Base-by-base conservation (phyloP, 345 rosid species). In the Moringa oleifera region DNA sequence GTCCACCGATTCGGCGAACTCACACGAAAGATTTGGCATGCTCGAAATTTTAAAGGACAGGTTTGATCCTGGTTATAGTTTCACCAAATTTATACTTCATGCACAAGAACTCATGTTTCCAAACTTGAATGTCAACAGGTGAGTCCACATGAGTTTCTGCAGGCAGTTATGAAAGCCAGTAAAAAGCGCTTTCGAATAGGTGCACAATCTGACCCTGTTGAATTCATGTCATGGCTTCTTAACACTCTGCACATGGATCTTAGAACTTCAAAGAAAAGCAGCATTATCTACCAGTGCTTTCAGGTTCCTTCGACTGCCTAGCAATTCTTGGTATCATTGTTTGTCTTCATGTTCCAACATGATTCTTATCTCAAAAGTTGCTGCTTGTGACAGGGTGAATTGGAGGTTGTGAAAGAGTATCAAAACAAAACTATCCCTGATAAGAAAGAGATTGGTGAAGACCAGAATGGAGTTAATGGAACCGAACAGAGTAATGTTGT, bases 91-190 rank as follows among this genome's bases (percentile, higher is more conserved):
- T 66, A 24, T 53, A n/a, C 64, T 64, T 55, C 51, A 46, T 53
- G 20, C 63, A 57, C 25, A 20, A 1, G 52, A 51, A 58, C 20
- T 56, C 51, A 55, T 53, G 21, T 64, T 64, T 1, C 18, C 33
- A 25, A 46, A 56, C 23, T 60, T 64, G 61, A 63, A 36, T 25
- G 12, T 71, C 46, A 72, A 62, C 84, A 94, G 99, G 99, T 90
- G 61, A 94, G 99, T 64, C 99, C 99, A 18, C 99, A 94, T 68
- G 99, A 94, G 69, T 94, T 94, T 80, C 85, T 94, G 63, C 96
- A 94, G 75, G 95, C 99, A 59, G 95, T 94, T 61, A 94, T 88
- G 99, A 88, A 91, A 81, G 90, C 86, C 31, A 95, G 96, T 64
- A 85, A 84, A 70, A 94, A 94, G 65, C 70, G 82, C 36, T 94